A percentile compares a stretch with the other conserved stretches of the same genome.
These are phyloP conservation scores for Atkinsonella hypoxylon DNA, from an alignment of 2,329 filamentous ascomycete genomes.

Conservation along the genomic window DNA sequence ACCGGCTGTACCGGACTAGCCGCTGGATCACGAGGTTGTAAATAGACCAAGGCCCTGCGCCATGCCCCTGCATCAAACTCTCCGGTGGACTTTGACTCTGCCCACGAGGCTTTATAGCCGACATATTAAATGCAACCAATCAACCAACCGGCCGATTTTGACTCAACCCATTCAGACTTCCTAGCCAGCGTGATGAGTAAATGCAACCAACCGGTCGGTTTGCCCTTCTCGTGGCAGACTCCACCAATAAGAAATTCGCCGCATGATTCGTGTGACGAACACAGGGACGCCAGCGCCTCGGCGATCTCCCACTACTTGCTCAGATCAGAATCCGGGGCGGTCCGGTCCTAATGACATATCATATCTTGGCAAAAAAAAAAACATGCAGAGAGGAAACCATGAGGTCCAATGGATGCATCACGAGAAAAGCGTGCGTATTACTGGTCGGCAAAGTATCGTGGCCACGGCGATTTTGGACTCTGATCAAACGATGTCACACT, in stretches of 20 bases:
- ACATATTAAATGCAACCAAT: no score
- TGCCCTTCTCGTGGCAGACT: not conserved
- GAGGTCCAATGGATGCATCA: not conserved
- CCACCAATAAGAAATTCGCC: not conserved
- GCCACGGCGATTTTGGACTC: not conserved
- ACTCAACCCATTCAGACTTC: no score
- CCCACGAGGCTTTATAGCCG: no score
- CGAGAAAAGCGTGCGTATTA: not conserved
- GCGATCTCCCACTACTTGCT: not conserved
- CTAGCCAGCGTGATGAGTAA: not conserved
- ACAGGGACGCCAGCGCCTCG: not conserved
- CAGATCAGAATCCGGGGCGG: not conserved
- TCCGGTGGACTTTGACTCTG: no score
- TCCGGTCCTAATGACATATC: not conserved
- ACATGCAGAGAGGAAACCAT: not conserved
- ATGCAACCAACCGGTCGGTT: not conserved
- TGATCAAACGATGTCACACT: not conserved
- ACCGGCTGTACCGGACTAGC: no score
- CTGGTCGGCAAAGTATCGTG: not conserved
- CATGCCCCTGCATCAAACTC: no score
- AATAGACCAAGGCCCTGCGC: no score
- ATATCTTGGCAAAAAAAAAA: not conserved
- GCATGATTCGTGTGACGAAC: not conserved
- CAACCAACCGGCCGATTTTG: no score
- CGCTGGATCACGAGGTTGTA: no score